A percentile compares a stretch with the other conserved stretches of the same genome.
Conservation (phyloP, 2,329 filamentous ascomycete genomes). For the Whalleya microplaca region DNA sequence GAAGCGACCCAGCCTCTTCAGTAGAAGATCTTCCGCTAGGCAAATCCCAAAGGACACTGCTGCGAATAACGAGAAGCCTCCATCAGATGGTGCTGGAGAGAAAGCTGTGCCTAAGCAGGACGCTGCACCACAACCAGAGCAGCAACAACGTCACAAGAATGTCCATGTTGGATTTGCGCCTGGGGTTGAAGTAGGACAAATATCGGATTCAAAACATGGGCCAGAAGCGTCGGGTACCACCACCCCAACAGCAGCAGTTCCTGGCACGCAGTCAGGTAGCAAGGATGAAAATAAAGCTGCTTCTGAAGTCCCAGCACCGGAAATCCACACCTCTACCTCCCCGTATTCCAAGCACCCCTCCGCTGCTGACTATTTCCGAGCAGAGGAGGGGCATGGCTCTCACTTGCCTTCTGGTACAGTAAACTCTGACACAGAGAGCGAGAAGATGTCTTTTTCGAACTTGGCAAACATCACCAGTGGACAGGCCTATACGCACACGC, state of each 20-base stretch:
- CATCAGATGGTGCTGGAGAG: constrained; percentile 1
- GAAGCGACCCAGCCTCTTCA: constrained; percentile 51
- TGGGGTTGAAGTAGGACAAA: constrained; percentile 26
- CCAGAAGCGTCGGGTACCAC: constrained; percentile 4
- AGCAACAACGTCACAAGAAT: constrained; percentile 34
- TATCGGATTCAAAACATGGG: constrained; percentile 15
- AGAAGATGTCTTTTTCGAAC: constrained; percentile 45
- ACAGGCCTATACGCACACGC: constrained; percentile 69
- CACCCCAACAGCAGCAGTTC: background rate
- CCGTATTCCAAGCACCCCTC: constrained; percentile 35
- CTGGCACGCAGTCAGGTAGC: background rate
- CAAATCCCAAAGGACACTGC: constrained; percentile 13
- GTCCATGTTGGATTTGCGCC: constrained; percentile 63
- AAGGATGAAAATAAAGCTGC: background rate
- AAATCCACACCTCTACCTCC: constrained; percentile 4
- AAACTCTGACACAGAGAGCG: constrained; percentile 44
- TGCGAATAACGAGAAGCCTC: background rate
- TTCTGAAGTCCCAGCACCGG: constrained; percentile 1
- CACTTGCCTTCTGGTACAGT: constrained; percentile 17
- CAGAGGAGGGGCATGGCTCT: constrained; percentile 17
- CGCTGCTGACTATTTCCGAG: constrained; percentile 17
- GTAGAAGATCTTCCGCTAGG: constrained; percentile 50
- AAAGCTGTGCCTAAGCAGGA: constrained; percentile 19
- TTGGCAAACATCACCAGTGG: constrained; percentile 39
- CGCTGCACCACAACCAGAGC: constrained; percentile 7